Conservation (phyloP, 352 stramenopile genomes). For the Phytopythium aichiense region DNA sequence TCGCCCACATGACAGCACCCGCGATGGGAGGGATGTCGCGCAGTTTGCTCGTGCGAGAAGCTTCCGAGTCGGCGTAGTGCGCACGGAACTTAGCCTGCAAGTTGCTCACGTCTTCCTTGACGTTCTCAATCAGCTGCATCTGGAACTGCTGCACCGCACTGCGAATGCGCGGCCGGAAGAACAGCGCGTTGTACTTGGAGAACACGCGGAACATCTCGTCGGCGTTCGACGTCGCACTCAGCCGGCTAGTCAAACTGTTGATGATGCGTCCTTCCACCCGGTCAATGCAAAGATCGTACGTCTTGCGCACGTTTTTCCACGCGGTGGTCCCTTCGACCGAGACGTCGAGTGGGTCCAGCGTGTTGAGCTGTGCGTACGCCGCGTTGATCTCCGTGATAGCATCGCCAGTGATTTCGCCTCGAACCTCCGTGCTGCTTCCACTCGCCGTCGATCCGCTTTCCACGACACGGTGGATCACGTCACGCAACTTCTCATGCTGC, state of each 20-base stretch:
- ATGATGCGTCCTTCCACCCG: conserved; percentile 92
- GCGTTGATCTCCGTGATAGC: conserved; percentile 85
- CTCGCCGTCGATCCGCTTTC: conserved; percentile 29
- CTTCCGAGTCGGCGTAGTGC: conserved; percentile 96
- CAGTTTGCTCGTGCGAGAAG: conserved; percentile 92
- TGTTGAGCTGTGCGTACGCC: conserved; percentile 82
- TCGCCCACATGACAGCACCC: conserved; percentile 98
- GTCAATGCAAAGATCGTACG: conserved; percentile 91
- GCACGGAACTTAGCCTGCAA: conserved; percentile 94
- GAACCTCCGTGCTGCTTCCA: conserved; percentile 28
- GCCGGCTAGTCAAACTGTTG: conserved; percentile 79
- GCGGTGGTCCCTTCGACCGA: conserved; percentile 71
- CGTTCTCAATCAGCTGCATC: conserved; percentile 97
- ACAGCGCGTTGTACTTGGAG: conserved; percentile 97
- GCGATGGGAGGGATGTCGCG: conserved; percentile 97
- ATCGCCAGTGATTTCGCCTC: conserved; percentile 71
- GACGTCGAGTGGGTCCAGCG: conserved; percentile 82
- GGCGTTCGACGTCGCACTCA: conserved; percentile 89
- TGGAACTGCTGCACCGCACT: conserved; percentile 99
- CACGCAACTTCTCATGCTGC: conserved; percentile 88
- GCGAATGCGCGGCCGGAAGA: conserved; percentile 94
- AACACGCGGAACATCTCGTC: conserved; percentile 98
- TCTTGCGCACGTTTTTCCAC: conserved; percentile 86
- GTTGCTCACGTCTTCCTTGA: conserved; percentile 95
- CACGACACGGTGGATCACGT: conserved; percentile 86